Percentiles rank a stretch among this genome's conserved stretches.
Evolutionary conservation across 139 green algal species (phyloP).

Genomic region (Chlamydomonas sphaeroides): DNA sequence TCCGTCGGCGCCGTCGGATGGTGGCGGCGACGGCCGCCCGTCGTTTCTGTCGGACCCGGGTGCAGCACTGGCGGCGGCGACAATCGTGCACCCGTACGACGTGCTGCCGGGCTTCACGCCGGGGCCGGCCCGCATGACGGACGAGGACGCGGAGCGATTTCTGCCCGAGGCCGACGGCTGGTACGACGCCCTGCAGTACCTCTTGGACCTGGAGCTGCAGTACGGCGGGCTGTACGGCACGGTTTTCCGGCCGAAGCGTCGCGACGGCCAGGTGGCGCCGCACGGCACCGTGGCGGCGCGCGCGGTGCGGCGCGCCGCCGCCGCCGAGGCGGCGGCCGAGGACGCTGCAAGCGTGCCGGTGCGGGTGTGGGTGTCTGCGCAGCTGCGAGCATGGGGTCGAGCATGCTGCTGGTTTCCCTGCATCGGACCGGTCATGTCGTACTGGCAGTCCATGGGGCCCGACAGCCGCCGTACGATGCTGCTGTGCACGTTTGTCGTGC

Average conservation of each 20-base stretch:
- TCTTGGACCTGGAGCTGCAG: not conserved
- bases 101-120: constrained; percentile 8
- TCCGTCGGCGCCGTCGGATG: not conserved
- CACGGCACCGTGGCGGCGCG: not conserved
- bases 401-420: not conserved
- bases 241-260: no score
- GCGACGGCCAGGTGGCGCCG: not conserved
- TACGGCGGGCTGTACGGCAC: constrained; percentile 7
- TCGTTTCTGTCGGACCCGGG: not conserved
- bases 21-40: no score
- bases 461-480: not conserved
- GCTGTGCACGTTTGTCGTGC: not conserved
- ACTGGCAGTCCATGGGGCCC: not conserved
- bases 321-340: not conserved
- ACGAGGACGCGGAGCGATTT: not conserved
- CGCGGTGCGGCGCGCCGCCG: not conserved
- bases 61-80: not conserved
- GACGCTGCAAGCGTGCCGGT: not conserved
- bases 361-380: not conserved
- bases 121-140: not conserved
- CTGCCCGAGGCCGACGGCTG: not conserved
- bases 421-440: not conserved
- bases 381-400: not conserved
- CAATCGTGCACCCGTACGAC: not conserved
- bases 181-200: not conserved